Conservation (phyloP, 2,329 filamentous ascomycete genomes). For the Penicillium griseofulvum region DNA sequence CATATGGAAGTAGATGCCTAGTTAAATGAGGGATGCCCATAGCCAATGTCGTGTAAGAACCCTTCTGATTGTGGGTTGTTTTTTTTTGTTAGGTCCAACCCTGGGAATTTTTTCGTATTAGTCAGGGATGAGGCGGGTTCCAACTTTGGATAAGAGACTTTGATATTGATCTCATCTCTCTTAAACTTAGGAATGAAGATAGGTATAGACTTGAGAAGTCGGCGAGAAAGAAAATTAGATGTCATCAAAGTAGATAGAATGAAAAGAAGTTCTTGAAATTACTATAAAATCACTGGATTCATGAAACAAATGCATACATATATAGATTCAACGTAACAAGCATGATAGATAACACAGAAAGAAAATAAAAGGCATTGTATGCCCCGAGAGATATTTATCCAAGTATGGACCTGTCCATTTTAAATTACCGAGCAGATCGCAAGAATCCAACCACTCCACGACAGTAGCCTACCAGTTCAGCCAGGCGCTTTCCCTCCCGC, state of each 20-base stretch:
- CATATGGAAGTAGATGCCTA: constrained; percentile 32
- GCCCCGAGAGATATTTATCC: background rate
- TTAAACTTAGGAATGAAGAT: background rate
- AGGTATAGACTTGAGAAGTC: background rate
- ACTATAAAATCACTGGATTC: background rate
- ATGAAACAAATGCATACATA: background rate
- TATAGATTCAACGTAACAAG: constrained; percentile 3
- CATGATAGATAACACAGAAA: background rate
- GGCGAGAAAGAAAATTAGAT: background rate
- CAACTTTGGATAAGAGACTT: background rate
- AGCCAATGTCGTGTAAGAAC: background rate
- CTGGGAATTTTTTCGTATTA: background rate
- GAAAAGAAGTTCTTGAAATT: background rate
- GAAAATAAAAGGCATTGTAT: background rate
- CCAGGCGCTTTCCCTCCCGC: constrained; percentile 67
- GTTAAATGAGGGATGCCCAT: constrained; percentile 39
- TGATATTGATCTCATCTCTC: background rate
- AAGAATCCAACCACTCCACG: constrained; percentile 82
- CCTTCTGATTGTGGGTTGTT: background rate
- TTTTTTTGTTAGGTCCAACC: background rate
- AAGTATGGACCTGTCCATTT: background rate
- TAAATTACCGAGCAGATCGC: constrained; percentile 52
- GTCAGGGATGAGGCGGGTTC: background rate
- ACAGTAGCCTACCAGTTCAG: constrained; percentile 79
- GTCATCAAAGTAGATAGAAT: background rate